Percentiles rank a stretch among this genome's conserved stretches.
Evolutionary conservation across 164 flowering plant genomes (phyloP).

Genomic region (Vitis riparia): DNA sequence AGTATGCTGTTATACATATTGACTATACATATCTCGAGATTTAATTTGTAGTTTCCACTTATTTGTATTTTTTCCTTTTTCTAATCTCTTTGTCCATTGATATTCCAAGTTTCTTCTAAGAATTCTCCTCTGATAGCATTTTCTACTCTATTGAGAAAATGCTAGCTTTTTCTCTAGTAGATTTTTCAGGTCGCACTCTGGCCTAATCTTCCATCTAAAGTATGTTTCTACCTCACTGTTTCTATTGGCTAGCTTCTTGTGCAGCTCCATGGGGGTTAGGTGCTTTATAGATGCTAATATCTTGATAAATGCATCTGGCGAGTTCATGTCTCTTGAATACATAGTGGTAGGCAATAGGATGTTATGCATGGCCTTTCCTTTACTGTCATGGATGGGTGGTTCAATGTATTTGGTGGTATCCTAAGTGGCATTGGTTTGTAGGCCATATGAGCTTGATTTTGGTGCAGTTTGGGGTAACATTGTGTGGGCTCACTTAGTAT

Average conservation of each 20-base stretch:
- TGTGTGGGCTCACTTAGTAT: no score
- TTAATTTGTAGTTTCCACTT: no score
- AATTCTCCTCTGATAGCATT: no score
- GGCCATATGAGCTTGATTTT: conserved; percentile 56
- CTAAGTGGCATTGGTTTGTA: conserved; percentile 54
- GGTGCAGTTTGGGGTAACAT: background rate
- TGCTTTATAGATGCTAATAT: conserved; percentile 57
- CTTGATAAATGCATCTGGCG: conserved; percentile 37
- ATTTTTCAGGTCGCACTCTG: conserved; percentile 43
- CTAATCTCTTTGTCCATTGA: no score
- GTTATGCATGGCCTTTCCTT: conserved; percentile 48
- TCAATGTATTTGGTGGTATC: conserved; percentile 50
- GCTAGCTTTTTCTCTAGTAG: no score
- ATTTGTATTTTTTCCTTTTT: no score
- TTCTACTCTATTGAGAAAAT: no score
- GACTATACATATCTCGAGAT: conserved; percentile 10
- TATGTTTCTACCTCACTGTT: conserved; percentile 46
- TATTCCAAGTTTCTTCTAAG: no score
- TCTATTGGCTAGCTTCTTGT: conserved; percentile 56
- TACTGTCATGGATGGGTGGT: conserved; percentile 72
- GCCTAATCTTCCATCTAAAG: conserved; percentile 34
- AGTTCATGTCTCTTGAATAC: conserved; percentile 13
- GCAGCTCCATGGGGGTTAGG: conserved; percentile 62
- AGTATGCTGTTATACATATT: conserved; percentile 30
- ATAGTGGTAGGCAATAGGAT: conserved; percentile 46